Base-by-base conservation (phyloP, 2,329 filamentous ascomycete species). In the Beauveria sp. region DNA sequence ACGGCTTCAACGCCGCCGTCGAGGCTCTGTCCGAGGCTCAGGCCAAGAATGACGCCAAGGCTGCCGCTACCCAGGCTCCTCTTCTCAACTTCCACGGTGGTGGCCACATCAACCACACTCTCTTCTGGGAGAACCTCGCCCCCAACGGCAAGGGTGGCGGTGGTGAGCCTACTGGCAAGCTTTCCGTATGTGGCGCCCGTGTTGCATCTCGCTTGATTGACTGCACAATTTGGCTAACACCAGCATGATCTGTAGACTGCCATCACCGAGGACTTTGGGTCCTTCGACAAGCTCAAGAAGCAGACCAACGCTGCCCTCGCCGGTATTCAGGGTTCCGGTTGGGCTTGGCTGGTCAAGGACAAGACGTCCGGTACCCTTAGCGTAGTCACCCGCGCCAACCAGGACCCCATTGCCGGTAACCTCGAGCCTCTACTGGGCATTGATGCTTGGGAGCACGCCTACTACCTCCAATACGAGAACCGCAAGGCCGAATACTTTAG, bases 381-480 rank as follows among this genome's bases (percentile, higher is more conserved):
- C 64, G 80, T 91, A 67, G 84, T 84, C 68, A 89, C 90, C 56
- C 77, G 91, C 81, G 80, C 89, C 77, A 96, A 96, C 80, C 91
- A 96, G 79, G 91, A 96, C 74, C 90, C 92, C 28, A 89, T 97
- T 34, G 84, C 91, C 16, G 92, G 92, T 55, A 89, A 89, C 73
- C 91, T 89, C 73, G 82, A 86, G 70, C 92, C 92, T 43, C 80
- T 97, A 54, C 79, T 97, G 52, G 92, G 92, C 61, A 88, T 97
- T 70, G 92, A 97, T 79, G 92, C 92, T 59, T 96, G 92, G 92
- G 92, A 96, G 82, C 92, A 96, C 77, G 92, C 92, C 57, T 96
- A 96, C 81, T 96, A 96, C 79, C 82, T 96, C 64, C 91, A 96
- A 80, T 96, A 96, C 79, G 84, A 96, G 85, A 96, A 96, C 83